Evolutionary conservation across 805 yeast genomes (phyloP), one percentile per base, ranked within the genome.

Genomic region (Ogataea ganodermae): DNA sequence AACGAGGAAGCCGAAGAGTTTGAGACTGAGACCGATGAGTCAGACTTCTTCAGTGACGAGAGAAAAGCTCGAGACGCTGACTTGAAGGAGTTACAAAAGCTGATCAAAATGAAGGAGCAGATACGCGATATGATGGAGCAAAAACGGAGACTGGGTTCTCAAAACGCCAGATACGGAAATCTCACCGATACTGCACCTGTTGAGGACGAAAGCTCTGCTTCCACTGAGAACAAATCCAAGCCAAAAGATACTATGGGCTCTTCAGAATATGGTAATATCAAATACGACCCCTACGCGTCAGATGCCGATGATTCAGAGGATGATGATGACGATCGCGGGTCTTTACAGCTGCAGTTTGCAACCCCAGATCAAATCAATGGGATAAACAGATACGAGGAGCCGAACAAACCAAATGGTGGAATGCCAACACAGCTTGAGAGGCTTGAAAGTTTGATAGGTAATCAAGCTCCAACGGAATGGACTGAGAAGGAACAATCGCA

Each of bases 311-410:
- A n/a, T n/a, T n/a, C n/a, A n/a, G 33, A 30, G 16, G 4, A 30
- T 30, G 36, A 33, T 5, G 23, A 33, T 4, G 21, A 3, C 9
- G 32, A 38, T 13, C 22, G 23, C 3, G 35, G 32, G 3, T 35
- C 43, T 3, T 44, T 58, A 13, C 52, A 57, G 7, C 49, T 61
- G 16, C 43, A 56, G 26, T 61, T 61, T 47, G 64, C 65, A 1
- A 43, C 63, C 1, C 55, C 56, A 2, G 48, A 57, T 8, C 50
- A 53, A 31, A 40, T 57, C n/a, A 6, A n/a, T 30, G 33, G 17
- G 8, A 6, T 22, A 8, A 8, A 22, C 24, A 6, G n/a, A n/a
- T n/a, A n/a, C n/a, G n/a, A n/a, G 8, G 24, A 22, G 24, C 6
- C 24, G 24, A 6, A 8, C 24, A 22, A 22, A 22, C 24, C 24